These are phyloP conservation scores for Lyophyllum decastes DNA, from an alignment of 768 basidiomycete genomes.

Conservation along the genomic window DNA sequence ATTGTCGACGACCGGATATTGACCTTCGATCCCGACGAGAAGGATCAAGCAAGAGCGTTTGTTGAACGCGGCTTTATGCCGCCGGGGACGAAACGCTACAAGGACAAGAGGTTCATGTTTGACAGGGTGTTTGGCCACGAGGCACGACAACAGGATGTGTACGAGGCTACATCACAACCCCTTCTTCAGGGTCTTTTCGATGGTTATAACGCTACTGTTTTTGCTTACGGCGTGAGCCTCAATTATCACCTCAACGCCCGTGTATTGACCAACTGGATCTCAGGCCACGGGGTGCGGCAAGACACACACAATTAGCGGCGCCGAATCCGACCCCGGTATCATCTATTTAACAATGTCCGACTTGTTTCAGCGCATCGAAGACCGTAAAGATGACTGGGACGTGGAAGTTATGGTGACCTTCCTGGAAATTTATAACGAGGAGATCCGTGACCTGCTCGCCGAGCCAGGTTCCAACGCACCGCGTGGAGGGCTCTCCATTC, in stretches of 20 bases:
- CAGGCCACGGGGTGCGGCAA: conserved; percentile 99
- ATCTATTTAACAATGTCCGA: conserved; percentile 98
- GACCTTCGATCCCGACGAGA: conserved; percentile 95
- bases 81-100: conserved; percentile 90
- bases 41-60: conserved; percentile 77
- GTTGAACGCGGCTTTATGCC: conserved; percentile 84
- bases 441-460: conserved; percentile 91
- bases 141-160: conserved; percentile 84
- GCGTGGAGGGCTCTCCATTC: conserved; percentile 87
- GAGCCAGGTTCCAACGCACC: conserved; percentile 65
- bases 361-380: conserved; percentile 90
- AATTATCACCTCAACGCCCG: conserved; percentile 13
- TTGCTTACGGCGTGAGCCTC: conserved; percentile 87
- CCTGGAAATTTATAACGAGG: conserved; percentile 99
- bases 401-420: conserved; percentile 92
- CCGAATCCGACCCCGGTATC: conserved; percentile 83
- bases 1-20: conserved; percentile 93
- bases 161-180: conserved; percentile 82
- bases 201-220: conserved; percentile 96
- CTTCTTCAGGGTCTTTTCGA: conserved; percentile 84
- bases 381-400: conserved; percentile 81
- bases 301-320: conserved; percentile 98
- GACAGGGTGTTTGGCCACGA: conserved; percentile 88
- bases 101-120: conserved; percentile 97
- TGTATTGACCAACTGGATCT: conserved; percentile 5